phyloP scores from a whole-genome alignment of 768 basidiomycete genomes.

The Asterophora parasitica region DNA sequence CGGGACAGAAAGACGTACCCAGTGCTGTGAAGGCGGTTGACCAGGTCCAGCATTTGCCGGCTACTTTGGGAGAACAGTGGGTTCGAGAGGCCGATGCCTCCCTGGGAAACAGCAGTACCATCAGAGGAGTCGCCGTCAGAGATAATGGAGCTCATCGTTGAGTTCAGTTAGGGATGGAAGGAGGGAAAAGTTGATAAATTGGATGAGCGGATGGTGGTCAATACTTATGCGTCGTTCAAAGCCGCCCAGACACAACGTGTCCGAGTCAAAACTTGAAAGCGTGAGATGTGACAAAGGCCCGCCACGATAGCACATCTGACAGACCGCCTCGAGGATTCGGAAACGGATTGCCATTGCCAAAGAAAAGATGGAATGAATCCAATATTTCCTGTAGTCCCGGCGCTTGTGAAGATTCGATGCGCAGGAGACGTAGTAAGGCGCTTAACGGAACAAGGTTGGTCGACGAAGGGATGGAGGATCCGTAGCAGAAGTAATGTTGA shows the following conservation, averaged over 20 bases:
- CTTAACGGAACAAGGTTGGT: no score
- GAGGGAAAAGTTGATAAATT: not conserved
- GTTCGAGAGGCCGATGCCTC: constrained; percentile 44
- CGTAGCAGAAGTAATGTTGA: no score
- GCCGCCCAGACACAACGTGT: not conserved
- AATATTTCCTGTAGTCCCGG: no score
- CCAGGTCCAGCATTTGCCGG: constrained; percentile 45
- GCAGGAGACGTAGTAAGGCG: no score
- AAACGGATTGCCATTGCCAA: no score
- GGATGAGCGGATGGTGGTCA: not conserved
- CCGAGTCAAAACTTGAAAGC: not conserved
- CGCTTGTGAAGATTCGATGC: no score
- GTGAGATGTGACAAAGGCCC: no score
- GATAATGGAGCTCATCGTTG: not conserved
- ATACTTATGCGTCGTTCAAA: not conserved
- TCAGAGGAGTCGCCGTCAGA: constrained; percentile 1
- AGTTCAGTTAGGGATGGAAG: not conserved
- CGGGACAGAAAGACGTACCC: no score
- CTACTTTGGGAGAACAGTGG: constrained; percentile 31
- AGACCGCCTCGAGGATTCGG: no score
- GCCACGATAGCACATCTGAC: no score
- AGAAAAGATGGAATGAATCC: no score
- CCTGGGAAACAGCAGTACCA: not conserved
- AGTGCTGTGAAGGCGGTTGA: constrained; percentile 50
- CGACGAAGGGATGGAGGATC: no score